Percentiles rank a stretch among this genome's conserved stretches.
Conservation (phyloP, 2,329 filamentous ascomycete genomes). For the Huntiella savannae region DNA sequence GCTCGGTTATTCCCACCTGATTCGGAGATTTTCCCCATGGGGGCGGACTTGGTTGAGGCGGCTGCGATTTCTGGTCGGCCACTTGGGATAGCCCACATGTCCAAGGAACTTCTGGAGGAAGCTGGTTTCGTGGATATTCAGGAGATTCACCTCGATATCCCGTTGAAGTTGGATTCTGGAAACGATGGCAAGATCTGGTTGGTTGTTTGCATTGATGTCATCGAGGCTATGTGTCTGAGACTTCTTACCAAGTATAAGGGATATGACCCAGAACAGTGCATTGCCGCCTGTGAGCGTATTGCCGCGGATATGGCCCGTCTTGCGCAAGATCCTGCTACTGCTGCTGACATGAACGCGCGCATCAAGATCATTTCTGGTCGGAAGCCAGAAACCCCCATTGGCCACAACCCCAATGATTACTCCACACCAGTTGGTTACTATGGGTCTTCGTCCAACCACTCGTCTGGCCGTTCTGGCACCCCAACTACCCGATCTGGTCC, state of each 20-base stretch:
- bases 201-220: constrained; percentile 29
- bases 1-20: constrained; percentile 23
- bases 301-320: constrained; percentile 29
- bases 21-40: constrained; percentile 25
- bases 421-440: not conserved
- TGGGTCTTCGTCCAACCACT: too few relatives aligned
- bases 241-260: constrained; percentile 32
- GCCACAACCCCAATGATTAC: not conserved
- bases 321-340: constrained; percentile 26
- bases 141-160: constrained; percentile 28
- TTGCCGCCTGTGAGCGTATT: constrained; percentile 26
- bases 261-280: constrained; percentile 31
- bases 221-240: constrained; percentile 30
- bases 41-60: constrained; percentile 24
- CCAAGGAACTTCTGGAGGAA: constrained; percentile 25
- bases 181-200: constrained; percentile 35
- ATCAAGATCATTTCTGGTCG: constrained; percentile 29
- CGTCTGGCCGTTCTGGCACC: too few relatives aligned
- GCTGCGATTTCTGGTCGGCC: constrained; percentile 26
- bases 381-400: constrained; percentile 23
- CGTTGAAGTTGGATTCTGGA: constrained; percentile 25
- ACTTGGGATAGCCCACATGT: constrained; percentile 26
- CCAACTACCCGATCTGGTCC: too few relatives aligned
- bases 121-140: constrained; percentile 33
- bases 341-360: constrained; percentile 26